phyloP scores from a whole-genome alignment of 2,329 filamentous ascomycete species.

The Phaeosphaeriaceae sp. region DNA sequence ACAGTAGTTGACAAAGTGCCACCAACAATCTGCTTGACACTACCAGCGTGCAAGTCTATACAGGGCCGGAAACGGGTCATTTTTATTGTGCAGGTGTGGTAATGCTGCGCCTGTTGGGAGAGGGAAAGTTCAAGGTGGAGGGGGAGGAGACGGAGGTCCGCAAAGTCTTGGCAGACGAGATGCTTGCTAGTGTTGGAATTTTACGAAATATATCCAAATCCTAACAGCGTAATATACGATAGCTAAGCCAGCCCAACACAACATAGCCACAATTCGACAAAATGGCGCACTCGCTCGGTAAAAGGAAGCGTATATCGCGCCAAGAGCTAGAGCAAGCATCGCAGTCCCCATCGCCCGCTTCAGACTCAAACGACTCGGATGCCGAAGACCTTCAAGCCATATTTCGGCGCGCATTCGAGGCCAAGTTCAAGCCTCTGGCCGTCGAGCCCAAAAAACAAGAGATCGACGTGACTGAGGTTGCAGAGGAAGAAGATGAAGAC shows the following conservation, averaged over 20 bases:
- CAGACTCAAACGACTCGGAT: slow-evolving; percentile 38
- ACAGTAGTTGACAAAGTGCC: slow-evolving; percentile 70
- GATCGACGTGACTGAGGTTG: slow-evolving; percentile 31
- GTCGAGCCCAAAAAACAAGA: slow-evolving; percentile 39
- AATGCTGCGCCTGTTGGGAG: not conserved
- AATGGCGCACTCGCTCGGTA: slow-evolving; percentile 54
- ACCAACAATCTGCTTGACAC: slow-evolving; percentile 98
- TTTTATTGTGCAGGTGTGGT: slow-evolving; percentile 1
- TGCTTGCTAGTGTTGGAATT: no score
- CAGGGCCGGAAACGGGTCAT: slow-evolving; percentile 97
- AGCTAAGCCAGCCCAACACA: no score
- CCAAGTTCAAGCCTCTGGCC: slow-evolving; percentile 78
- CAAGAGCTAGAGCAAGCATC: slow-evolving; percentile 36
- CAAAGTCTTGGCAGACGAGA: slow-evolving; percentile 9
- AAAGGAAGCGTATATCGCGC: slow-evolving; percentile 53
- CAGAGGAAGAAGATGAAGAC: slow-evolving; percentile 39
- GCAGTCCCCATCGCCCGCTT: slow-evolving; percentile 35
- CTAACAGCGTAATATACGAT: no score
- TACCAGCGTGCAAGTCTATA: slow-evolving; percentile 95
- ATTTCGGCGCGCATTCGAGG: slow-evolving; percentile 85
- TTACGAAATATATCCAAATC: not conserved
- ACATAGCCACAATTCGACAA: not conserved
- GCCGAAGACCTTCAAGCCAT: slow-evolving; percentile 71
- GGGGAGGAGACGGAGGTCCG: slow-evolving; percentile 30
- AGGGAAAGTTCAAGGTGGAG: slow-evolving; percentile 15